Evolutionary conservation across 75 land plant genomes (phyloP), one percentile per base, ranked within the genome.

Genomic region (Adiantum capillusveneris): DNA sequence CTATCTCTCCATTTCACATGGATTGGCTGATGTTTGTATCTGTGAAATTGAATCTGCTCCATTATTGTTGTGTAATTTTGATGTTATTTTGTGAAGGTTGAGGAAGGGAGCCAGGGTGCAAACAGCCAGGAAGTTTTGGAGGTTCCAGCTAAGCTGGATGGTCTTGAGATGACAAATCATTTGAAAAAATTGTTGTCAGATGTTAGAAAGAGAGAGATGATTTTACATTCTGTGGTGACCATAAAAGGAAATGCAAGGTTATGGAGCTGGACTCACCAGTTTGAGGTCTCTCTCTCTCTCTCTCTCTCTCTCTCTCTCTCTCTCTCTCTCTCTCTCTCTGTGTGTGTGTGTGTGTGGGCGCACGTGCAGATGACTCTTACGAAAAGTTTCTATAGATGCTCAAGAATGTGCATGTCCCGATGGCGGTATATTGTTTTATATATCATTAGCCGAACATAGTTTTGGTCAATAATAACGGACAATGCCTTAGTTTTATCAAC

Each of bases 141-240:
- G 20, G 66, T 91, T 22, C 84, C 88, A 19, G 79, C 85, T 0
- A 77, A 84, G 62, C 74, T 91, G 28, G 73, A 75, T 62, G 97
- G 92, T 18, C 48, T 79, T 28, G 64, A 84, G 64, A 64, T 87
- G 66, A 81, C 84, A 2, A 76, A 75, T 43, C 81, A 82, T 59
- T 67, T 66, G 24, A 56, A 48, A 53, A 50, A 57, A 43, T 45
- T 87, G 21, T 5, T 80, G 11, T 48, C 49, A 16, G 97, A 91
- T 65, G 73, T 84, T 9, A 58, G 62, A 24, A 69, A 62, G 44
- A 62, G 97, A 14, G 81, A 91, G 78, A 87, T 91, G 92, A 64
- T 31, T 53, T 74, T 91, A 44, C 83, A 69, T 53, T 76, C 97
- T 16, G 53, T 58, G 19, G 81, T 87, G 62, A 82, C 81, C 39